Conservation (phyloP, 1,284 basidiomycete species). For the Abortiporus biennis region DNA sequence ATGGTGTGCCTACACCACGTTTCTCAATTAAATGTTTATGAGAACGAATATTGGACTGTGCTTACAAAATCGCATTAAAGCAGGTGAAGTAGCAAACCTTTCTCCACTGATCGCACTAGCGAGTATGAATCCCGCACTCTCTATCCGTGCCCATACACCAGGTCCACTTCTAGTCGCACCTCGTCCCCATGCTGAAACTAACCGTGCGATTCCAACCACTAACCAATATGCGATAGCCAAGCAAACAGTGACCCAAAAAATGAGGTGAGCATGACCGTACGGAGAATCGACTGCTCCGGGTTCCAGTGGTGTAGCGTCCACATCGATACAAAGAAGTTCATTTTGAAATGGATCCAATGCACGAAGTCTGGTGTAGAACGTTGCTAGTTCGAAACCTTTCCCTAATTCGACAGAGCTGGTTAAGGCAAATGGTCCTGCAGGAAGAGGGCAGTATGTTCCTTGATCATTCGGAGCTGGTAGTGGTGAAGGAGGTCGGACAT, state of each 20-base stretch:
- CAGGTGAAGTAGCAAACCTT: slow-evolving; percentile 77
- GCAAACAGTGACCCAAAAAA: slow-evolving; percentile 81
- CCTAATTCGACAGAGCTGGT: slow-evolving; percentile 72
- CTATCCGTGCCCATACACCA: slow-evolving; percentile 61
- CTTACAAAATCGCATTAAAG: slow-evolving; percentile 84
- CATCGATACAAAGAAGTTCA: slow-evolving; percentile 79
- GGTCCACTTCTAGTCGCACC: slow-evolving; percentile 53
- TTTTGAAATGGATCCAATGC: slow-evolving; percentile 81
- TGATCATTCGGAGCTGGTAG: slow-evolving; percentile 38
- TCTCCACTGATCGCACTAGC: slow-evolving; percentile 93
- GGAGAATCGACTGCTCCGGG: slow-evolving; percentile 40
- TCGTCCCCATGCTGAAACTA: slow-evolving; percentile 78
- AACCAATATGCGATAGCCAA: slow-evolving; percentile 80
- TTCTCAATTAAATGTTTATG: not conserved
- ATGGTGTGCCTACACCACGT: slow-evolving; percentile 70
- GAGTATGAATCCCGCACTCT: slow-evolving; percentile 80
- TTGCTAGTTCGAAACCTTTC: slow-evolving; percentile 70
- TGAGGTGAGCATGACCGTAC: slow-evolving; percentile 71
- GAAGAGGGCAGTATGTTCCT: slow-evolving; percentile 62
- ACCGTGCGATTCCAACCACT: slow-evolving; percentile 72
- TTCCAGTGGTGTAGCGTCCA: slow-evolving; percentile 74
- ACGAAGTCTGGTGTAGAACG: slow-evolving; percentile 78
- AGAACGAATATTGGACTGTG: not conserved
- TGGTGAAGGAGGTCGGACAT: slow-evolving; percentile 69
- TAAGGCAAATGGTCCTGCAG: slow-evolving; percentile 76